Base-by-base conservation (phyloP, 108 stramenopile species). In the Pseudonitzschia pungens region DNA sequence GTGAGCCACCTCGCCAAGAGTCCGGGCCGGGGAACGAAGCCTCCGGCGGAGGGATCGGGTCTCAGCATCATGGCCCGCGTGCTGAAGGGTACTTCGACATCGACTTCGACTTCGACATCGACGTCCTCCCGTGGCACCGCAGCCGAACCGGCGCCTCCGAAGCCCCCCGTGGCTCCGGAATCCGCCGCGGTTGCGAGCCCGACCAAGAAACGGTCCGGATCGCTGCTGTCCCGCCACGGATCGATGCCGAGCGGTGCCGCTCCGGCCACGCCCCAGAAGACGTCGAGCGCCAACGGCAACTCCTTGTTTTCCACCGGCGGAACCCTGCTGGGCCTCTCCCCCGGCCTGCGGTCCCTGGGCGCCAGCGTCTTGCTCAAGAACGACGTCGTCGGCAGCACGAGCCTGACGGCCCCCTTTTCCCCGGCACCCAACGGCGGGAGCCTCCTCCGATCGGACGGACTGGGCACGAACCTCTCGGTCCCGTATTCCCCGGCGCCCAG, bases 301-400 rank as follows among this genome's bases (percentile, higher is more conserved):
- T 69, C 70, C 53, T 80, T 74, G 48, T 48, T 10, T 48, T 74
- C 81, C 15, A 65, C 75, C 32, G 73, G 81, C 18, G 73, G 57
- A 9, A 58, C 57, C 14, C 60, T 77, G 27, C 81, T 72, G 10
- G 81, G 81, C 14, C 63, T 81, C 4, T 81, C 80, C 20, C 80
- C 80, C 29, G 80, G 73, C 10, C 75, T 80, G 53, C 73, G 73
- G 0, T 50, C 70, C 21, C 72, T 76, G 32, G 68, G 75, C 4
- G 43, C 65, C 31, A 62, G 60, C 31, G 32, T 33, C n/a, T 2
- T 62, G n/a, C 60, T 62, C 36, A 62, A 62, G 53, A 31, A 55
- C 43, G 48, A 22, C 60, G 58, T 48, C 42, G 54, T 52, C 52
- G 22, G 58, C 3, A 57, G 42, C n/a, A 65, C 76, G 42, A 73